These are phyloP conservation scores for Zostera marina DNA, from an alignment of 116 monocot species.

Conservation along the genomic window DNA sequence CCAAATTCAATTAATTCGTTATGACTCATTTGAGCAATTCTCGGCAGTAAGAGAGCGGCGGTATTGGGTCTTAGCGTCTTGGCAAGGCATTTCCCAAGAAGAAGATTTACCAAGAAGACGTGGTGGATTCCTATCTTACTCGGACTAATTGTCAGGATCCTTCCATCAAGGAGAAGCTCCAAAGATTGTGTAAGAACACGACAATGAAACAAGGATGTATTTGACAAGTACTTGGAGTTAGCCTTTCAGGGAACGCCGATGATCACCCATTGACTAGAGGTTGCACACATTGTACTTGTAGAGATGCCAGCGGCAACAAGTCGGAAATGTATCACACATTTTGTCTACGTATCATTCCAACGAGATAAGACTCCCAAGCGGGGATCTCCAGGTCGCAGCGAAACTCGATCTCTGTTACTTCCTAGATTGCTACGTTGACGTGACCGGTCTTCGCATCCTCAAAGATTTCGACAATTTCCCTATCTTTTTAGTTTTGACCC, in stretches of 20 bases:
- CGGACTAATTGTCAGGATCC: constrained; percentile 45
- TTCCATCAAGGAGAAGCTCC: constrained; percentile 36
- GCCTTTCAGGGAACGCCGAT: constrained; percentile 41
- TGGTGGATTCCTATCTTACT: constrained; percentile 42
- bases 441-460: constrained; percentile 49
- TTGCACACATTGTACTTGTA: constrained; percentile 38
- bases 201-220: constrained; percentile 50
- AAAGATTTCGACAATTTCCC: constrained; percentile 73
- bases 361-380: constrained; percentile 57
- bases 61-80: constrained; percentile 49
- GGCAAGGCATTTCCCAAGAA: constrained; percentile 65
- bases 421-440: constrained; percentile 68
- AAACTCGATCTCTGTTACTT: constrained; percentile 39
- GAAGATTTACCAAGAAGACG: constrained; percentile 39
- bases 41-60: constrained; percentile 22
- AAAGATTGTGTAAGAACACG: constrained; percentile 60
- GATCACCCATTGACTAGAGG: constrained; percentile 36
- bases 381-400: constrained; percentile 48
- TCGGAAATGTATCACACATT: constrained; percentile 40
- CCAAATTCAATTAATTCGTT: too few relatives aligned
- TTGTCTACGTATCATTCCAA: constrained; percentile 67
- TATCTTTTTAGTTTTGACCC: too few relatives aligned
- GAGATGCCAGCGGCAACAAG: constrained; percentile 32
- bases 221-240: constrained; percentile 54
- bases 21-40: background rate